Conservation (phyloP, 169 alveolate species). For the Pseudocohnilembus persalinus region DNA sequence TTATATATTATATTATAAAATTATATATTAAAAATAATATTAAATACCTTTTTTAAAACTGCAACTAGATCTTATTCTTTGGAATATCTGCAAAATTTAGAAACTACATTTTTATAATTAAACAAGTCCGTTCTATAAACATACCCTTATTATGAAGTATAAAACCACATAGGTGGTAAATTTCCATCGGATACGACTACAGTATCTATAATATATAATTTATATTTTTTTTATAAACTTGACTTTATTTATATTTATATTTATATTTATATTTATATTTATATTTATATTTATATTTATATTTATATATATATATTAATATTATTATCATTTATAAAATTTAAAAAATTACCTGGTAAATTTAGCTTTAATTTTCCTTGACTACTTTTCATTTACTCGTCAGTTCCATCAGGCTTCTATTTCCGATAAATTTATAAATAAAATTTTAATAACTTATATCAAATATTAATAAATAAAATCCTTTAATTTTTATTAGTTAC, state of each 20-base stretch:
- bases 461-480: too few relatives aligned
- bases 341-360: background rate
- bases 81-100: conserved; percentile 69
- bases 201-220: conserved; percentile 43
- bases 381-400: background rate
- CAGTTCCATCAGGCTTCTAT: background rate
- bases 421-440: too few relatives aligned
- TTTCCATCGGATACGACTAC: conserved; percentile 69
- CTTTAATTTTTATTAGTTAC: background rate
- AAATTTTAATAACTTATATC: too few relatives aligned
- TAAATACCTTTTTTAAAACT: conserved; percentile 61
- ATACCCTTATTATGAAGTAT: conserved; percentile 73
- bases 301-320: too few relatives aligned
- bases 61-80: conserved; percentile 75
- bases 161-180: conserved; percentile 75
- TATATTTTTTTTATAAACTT: too few relatives aligned
- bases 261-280: too few relatives aligned
- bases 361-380: background rate
- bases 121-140: conserved; percentile 75
- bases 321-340: too few relatives aligned
- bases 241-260: background rate
- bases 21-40: conserved; percentile 38
- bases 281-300: too few relatives aligned
- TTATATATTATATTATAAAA: background rate
- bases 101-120: conserved; percentile 64